phyloP scores from a whole-genome alignment of 1,139 yeast genomes.

The Lodderomyces jiufengensis region DNA sequence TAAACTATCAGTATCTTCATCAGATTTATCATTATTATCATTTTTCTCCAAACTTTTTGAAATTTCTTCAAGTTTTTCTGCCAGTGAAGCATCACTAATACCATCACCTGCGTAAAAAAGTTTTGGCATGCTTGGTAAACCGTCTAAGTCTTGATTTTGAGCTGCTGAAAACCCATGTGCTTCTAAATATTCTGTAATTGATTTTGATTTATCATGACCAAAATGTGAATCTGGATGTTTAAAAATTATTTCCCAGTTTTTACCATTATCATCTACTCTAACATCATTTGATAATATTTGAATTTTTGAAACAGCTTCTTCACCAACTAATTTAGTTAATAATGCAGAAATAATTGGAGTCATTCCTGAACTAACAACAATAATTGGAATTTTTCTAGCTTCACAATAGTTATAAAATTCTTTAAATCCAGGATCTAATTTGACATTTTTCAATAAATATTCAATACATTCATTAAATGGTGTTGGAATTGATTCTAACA shows the following conservation, averaged over 20 bases:
- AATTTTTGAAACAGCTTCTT: constrained; percentile 66
- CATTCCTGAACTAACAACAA: constrained; percentile 90
- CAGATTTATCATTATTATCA: too few relatives aligned
- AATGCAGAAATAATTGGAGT: constrained; percentile 81
- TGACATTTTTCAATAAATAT: constrained; percentile 52
- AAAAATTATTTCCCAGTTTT: constrained; percentile 79
- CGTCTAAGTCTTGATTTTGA: constrained; percentile 10
- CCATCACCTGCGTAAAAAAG: constrained; percentile 97
- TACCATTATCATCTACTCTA: constrained; percentile 32
- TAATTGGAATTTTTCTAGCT: constrained; percentile 65
- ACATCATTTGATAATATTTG: constrained; percentile 84
- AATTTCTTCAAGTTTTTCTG: constrained; percentile 93
- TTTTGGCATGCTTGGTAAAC: constrained; percentile 39
- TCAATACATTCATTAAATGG: constrained; percentile 85
- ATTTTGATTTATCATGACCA: constrained; percentile 91
- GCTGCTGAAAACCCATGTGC: constrained; percentile 31
- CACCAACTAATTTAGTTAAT: constrained; percentile 70
- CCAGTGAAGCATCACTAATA: constrained; percentile 91
- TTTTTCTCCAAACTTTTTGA: too few relatives aligned
- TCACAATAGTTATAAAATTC: constrained; percentile 78
- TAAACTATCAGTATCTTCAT: constrained; percentile 26
- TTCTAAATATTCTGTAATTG: constrained; percentile 64
- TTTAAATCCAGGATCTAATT: constrained; percentile 88
- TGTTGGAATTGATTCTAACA: constrained; percentile 74
- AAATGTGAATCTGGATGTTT: constrained; percentile 76